These are phyloP conservation scores for Naumovozyma baii DNA, from an alignment of 805 yeast genomes.

Conservation along the genomic window DNA sequence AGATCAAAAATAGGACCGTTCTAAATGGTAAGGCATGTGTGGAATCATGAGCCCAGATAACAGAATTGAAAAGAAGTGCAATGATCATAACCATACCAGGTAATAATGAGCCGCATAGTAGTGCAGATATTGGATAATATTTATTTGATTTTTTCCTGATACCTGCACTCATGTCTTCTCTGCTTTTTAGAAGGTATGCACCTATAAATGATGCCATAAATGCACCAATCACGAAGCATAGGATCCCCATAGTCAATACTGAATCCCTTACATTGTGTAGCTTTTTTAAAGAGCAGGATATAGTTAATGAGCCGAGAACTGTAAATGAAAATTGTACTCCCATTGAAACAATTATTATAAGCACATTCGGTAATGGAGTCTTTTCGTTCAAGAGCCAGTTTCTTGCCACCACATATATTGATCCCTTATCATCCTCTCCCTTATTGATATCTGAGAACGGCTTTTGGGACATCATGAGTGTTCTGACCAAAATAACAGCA, in stretches of 20 bases:
- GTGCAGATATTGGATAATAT: constrained; percentile 23
- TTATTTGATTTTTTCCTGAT: background rate
- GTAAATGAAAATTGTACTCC: constrained; percentile 69
- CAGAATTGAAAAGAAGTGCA: constrained; percentile 48
- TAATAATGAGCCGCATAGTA: constrained; percentile 40
- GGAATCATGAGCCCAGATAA: constrained; percentile 69
- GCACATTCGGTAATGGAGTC: constrained; percentile 28
- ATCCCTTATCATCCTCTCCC: constrained; percentile 10
- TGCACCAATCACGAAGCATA: constrained; percentile 59
- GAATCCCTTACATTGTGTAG: constrained; percentile 64
- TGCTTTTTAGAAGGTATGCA: constrained; percentile 35
- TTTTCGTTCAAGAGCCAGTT: constrained; percentile 32
- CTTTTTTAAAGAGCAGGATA: constrained; percentile 49
- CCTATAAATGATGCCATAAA: constrained; percentile 67
- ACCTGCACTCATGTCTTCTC: constrained; percentile 1
- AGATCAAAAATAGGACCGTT: constrained; percentile 51
- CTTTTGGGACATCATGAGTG: constrained; percentile 18
- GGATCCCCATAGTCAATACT: constrained; percentile 48
- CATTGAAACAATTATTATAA: constrained; percentile 55
- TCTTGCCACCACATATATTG: constrained; percentile 40
- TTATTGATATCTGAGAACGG: constrained; percentile 15
- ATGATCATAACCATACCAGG: constrained; percentile 41
- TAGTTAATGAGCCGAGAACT: constrained; percentile 47
- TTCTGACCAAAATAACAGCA: constrained; percentile 42
- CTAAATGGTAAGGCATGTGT: constrained; percentile 73